Percentiles rank a stretch among this genome's conserved stretches.
Conservation (phyloP, 2,329 filamentous ascomycete species). For the Epichloe bromicola region DNA sequence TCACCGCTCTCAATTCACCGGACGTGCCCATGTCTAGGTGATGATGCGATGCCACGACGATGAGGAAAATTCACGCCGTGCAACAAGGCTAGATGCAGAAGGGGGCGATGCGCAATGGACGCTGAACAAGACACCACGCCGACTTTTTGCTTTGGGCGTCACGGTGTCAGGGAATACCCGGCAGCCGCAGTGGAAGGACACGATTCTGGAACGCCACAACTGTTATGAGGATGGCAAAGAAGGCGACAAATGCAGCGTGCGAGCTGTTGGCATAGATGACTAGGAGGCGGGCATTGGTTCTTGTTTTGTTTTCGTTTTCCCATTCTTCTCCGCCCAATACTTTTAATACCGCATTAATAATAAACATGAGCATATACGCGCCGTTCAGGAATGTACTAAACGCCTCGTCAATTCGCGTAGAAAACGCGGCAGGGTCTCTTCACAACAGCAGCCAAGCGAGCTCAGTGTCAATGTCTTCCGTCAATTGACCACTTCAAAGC, state of each 20-base stretch:
- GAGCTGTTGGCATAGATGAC: not conserved
- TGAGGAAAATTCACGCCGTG: not conserved
- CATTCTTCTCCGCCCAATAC: not conserved
- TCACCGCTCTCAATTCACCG: conserved; percentile 42
- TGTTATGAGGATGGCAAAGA: not conserved
- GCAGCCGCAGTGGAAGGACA: not conserved
- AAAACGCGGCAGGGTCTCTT: too few species aligned
- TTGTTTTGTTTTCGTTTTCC: not conserved
- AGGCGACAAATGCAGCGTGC: not conserved
- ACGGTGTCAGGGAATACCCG: not conserved
- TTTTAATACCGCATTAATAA: not conserved
- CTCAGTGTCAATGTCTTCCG: too few species aligned
- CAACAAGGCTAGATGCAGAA: not conserved
- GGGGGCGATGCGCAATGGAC: not conserved
- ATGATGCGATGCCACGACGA: conserved; percentile 4
- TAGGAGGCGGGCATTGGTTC: not conserved
- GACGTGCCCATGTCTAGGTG: conserved; percentile 39
- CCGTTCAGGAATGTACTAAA: not conserved
- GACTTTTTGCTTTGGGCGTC: conserved; percentile 2
- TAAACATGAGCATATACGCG: not conserved
- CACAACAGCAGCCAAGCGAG: too few species aligned
- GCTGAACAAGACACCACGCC: not conserved
- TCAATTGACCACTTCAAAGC: too few species aligned
- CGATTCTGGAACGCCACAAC: not conserved
- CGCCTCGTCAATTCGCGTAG: not conserved